phyloP scores from a whole-genome alignment of 768 basidiomycete genomes.

The Kwoniella pini region DNA sequence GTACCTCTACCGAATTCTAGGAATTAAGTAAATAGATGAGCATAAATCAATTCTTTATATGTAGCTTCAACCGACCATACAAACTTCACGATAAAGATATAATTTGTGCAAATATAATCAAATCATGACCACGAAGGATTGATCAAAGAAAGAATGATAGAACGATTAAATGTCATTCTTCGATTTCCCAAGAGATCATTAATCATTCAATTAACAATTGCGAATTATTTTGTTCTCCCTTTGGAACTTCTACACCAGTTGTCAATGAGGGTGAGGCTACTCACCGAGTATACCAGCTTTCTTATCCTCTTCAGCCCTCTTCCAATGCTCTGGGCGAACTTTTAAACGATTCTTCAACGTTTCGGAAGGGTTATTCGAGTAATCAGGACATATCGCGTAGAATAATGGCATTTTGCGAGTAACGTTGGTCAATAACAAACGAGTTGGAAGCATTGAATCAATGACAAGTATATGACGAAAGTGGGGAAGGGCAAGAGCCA shows the following conservation, averaged over 20 bases:
- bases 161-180: no score
- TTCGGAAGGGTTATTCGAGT: constrained; percentile 18
- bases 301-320: constrained; percentile 34
- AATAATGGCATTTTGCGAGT: constrained; percentile 4
- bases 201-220: no score
- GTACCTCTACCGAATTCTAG: constrained; percentile 20
- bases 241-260: no score
- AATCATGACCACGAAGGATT: no score
- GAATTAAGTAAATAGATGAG: background rate
- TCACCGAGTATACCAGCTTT: constrained; percentile 16
- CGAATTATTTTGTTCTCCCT: no score
- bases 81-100: no score
- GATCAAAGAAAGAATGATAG: no score
- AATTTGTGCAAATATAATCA: no score
- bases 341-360: constrained; percentile 33
- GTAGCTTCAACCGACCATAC: no score
- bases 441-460: background rate
- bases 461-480: no score
- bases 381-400: constrained; percentile 43
- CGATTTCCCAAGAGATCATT: no score
- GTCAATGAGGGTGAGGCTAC: background rate
- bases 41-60: background rate
- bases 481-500: no score
- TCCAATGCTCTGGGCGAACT: constrained; percentile 45
- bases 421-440: background rate